phyloP scores from a whole-genome alignment of 345 rosid species.

The Erodium maritimum region DNA sequence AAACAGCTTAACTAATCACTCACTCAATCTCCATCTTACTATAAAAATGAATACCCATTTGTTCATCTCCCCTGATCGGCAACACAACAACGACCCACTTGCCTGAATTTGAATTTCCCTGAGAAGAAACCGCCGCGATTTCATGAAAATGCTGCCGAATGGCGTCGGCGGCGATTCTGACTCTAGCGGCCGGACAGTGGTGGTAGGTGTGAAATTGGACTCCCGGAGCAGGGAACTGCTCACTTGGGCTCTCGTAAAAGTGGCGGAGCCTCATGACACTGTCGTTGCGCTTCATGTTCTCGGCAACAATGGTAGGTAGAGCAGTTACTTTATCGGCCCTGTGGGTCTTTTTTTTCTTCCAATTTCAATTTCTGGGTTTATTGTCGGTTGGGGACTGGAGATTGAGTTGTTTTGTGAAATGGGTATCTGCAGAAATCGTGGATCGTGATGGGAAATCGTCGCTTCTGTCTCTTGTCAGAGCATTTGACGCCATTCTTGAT shows the following conservation, averaged over 20 bases:
- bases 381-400: constrained; percentile 3
- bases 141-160: constrained; percentile 32
- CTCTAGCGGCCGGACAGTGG: constrained; percentile 42
- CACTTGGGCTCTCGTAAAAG: constrained; percentile 85
- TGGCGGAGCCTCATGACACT: constrained; percentile 73
- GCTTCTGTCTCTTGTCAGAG: constrained; percentile 61
- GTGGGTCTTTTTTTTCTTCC: too few species aligned
- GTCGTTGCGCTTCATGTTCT: constrained; percentile 87
- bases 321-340: too few species aligned
- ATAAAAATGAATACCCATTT: too few species aligned
- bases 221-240: constrained; percentile 64
- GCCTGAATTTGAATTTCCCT: too few species aligned
- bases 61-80: too few species aligned
- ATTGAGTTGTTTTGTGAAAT: too few species aligned
- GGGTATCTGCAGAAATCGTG: constrained; percentile 26
- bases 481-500: constrained; percentile 73
- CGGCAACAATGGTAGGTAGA: constrained; percentile 30
- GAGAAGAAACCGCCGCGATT: neutral
- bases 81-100: too few species aligned
- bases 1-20: too few species aligned
- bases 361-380: too few species aligned
- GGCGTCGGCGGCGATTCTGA: constrained; percentile 12
- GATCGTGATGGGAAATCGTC: constrained; percentile 60
- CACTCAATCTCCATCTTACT: too few species aligned
- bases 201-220: constrained; percentile 79